These are phyloP conservation scores for Leccinum fibrillosum DNA, from an alignment of 768 basidiomycete species.

Conservation along the genomic window DNA sequence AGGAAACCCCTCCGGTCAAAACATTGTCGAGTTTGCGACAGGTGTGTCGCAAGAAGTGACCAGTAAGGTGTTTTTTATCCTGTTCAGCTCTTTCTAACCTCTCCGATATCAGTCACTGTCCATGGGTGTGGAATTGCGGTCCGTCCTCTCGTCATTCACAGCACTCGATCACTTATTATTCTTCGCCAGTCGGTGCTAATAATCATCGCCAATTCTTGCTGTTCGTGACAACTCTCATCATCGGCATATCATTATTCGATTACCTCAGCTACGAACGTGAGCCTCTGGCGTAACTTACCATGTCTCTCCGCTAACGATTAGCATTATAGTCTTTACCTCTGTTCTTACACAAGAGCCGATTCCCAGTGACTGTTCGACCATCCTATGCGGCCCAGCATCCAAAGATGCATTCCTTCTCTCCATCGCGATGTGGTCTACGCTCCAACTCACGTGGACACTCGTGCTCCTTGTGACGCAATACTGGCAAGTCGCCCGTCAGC, in stretches of 20 bases:
- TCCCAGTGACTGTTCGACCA: constrained; percentile 20
- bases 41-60: constrained; percentile 86
- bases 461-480: constrained; percentile 82
- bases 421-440: constrained; percentile 79
- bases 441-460: constrained; percentile 94
- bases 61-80: constrained; percentile 58
- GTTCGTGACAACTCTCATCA: constrained; percentile 85
- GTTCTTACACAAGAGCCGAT: constrained; percentile 17
- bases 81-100: constrained; percentile 1
- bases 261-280: constrained; percentile 80
- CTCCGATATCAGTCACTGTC: constrained; percentile 70
- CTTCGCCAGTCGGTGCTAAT: constrained; percentile 69
- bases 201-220: constrained; percentile 96
- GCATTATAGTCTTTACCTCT: constrained; percentile 52
- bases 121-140: constrained; percentile 99
- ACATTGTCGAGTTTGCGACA: constrained; percentile 90
- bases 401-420: constrained; percentile 83
- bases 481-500: constrained; percentile 91
- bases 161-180: constrained; percentile 4
- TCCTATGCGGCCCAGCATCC: constrained; percentile 66
- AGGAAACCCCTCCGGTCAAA: constrained; percentile 91
- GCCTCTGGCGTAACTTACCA: constrained; percentile 26
- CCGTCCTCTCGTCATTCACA: constrained; percentile 28
- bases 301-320: neutral
- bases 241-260: constrained; percentile 78